These are phyloP conservation scores for Lyophyllum decastes DNA, from an alignment of 768 basidiomycete genomes.

Conservation along the genomic window DNA sequence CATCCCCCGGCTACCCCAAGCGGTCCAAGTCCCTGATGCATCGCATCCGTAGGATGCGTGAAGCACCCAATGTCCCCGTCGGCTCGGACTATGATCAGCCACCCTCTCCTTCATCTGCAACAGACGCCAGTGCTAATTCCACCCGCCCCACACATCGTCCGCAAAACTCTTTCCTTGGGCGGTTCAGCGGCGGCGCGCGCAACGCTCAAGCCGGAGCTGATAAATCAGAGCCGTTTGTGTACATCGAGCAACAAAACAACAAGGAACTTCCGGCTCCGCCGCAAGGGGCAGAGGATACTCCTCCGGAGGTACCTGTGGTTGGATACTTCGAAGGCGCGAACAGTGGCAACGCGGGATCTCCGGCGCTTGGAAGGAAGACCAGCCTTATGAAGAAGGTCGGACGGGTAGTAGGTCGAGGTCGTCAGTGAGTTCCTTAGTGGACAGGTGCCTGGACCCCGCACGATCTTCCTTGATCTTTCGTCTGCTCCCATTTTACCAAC, in stretches of 20 bases:
- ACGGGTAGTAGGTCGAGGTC: slow-evolving; percentile 63
- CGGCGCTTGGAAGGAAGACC: slow-evolving; percentile 66
- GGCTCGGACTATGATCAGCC: slow-evolving; percentile 42
- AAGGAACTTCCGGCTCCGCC: slow-evolving; percentile 58
- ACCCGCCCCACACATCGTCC: slow-evolving; percentile 67
- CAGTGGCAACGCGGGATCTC: slow-evolving; percentile 26
- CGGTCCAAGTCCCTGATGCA: slow-evolving; percentile 86
- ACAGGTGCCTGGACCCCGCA: neutral
- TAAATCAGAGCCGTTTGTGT: slow-evolving; percentile 61
- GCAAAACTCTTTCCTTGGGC: slow-evolving; percentile 77
- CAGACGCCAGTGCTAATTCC: slow-evolving; percentile 26
- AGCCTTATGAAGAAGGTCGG: slow-evolving; percentile 83
- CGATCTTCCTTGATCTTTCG: neutral
- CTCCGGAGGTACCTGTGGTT: slow-evolving; percentile 39
- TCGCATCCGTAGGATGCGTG: slow-evolving; percentile 86
- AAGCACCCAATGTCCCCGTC: slow-evolving; percentile 82
- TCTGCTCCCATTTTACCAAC: neutral
- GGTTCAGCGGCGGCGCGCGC: slow-evolving; percentile 49
- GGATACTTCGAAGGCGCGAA: slow-evolving; percentile 54
- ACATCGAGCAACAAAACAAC: slow-evolving; percentile 59
- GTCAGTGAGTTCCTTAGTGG: slow-evolving; percentile 23
- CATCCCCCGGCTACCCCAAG: slow-evolving; percentile 54
- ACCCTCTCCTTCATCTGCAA: slow-evolving; percentile 39
- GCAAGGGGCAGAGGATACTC: slow-evolving; percentile 22
- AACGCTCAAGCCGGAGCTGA: slow-evolving; percentile 32